phyloP scores from a whole-genome alignment of 1,139 yeast species.

The Debaryomyces subglobosus region DNA sequence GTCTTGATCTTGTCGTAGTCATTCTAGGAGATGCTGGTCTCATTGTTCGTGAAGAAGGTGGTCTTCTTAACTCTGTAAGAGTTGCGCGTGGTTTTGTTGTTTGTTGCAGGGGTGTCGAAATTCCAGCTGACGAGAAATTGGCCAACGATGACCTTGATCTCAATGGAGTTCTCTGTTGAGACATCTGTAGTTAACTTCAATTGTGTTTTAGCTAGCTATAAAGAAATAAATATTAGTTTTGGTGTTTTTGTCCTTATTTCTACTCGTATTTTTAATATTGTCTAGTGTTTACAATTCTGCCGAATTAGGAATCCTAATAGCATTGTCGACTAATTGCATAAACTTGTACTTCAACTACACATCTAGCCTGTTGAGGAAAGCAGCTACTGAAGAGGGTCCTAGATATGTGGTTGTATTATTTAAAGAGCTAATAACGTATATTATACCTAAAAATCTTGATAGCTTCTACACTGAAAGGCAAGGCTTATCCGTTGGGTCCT shows the following conservation, averaged over 20 bases:
- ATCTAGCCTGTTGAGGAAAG: too few species aligned
- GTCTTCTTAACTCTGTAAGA: conserved; percentile 26
- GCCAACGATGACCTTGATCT: conserved; percentile 28
- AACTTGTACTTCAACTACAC: neutral
- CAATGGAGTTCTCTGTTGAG: conserved; percentile 24
- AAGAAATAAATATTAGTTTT: neutral
- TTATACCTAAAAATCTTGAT: neutral
- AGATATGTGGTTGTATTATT: neutral
- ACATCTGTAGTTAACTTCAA: conserved; percentile 12
- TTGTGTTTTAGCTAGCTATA: neutral
- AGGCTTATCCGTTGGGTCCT: conserved; percentile 66
- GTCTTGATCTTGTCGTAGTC: conserved; percentile 25
- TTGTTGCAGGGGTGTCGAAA: conserved; percentile 20
- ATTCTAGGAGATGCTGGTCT: conserved; percentile 27
- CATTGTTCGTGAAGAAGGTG: conserved; percentile 27
- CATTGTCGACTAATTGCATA: neutral
- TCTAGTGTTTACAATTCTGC: conserved; percentile 12
- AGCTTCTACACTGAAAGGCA: conserved; percentile 20
- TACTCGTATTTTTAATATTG: neutral
- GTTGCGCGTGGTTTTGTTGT: conserved; percentile 21
- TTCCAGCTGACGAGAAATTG: conserved; percentile 13
- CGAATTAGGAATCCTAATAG: conserved; percentile 20
- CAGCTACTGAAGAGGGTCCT: too few species aligned
- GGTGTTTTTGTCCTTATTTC: neutral
- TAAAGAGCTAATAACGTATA: conserved; percentile 11